Percentiles rank a stretch among this genome's conserved stretches.
phyloP scores from a whole-genome alignment of 371 early-diverging fungal species.

The Blakeslea trispora region DNA sequence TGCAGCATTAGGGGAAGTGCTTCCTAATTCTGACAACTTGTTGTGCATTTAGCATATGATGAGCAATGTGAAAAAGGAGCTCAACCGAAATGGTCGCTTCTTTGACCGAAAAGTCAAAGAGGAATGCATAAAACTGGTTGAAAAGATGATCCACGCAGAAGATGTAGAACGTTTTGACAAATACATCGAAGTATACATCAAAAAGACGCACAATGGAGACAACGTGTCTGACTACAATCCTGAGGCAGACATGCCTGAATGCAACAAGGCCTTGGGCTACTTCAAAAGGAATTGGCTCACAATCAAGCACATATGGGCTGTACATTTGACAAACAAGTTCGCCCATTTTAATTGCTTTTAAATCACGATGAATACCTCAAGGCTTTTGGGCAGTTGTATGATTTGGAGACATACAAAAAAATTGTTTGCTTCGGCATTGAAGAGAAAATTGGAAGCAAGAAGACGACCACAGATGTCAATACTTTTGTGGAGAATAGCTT shows the following conservation, averaged over 20 bases:
- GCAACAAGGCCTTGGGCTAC: not conserved
- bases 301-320: not conserved
- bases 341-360: not conserved
- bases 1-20: not conserved
- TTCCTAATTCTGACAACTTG: not conserved
- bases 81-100: not conserved
- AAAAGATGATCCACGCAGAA: not conserved
- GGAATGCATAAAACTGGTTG: not conserved
- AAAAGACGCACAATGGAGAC: not conserved
- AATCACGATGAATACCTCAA: not conserved
- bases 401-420: not conserved
- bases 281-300: not conserved
- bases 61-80: not conserved
- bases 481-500: not conserved
- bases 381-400: not conserved
- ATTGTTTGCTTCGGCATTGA: not conserved
- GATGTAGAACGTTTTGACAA: not conserved
- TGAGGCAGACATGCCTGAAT: not conserved
- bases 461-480: not conserved
- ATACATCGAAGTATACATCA: not conserved
- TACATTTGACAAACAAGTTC: not conserved
- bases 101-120: not conserved
- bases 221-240: not conserved
- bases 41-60: conserved; percentile 6
- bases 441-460: not conserved